Base-by-base conservation (phyloP, 75 land plant species). In the Picea sitchensis region DNA sequence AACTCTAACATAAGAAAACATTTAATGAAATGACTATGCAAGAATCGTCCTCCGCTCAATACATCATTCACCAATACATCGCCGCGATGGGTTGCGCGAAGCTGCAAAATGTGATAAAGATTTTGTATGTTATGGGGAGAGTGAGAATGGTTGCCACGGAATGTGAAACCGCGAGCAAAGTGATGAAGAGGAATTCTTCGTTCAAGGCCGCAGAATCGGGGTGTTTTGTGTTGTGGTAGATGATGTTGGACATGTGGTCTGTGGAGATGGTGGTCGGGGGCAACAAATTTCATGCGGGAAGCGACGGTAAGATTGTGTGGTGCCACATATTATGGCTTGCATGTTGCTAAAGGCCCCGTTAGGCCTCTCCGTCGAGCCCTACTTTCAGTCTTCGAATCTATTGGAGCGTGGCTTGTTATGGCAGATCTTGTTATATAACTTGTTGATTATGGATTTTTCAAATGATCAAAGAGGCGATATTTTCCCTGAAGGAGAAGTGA, bases 311-410 rank as follows among this genome's bases (percentile, higher is more conserved):
- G 69, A 78, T 83, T 12, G 93, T 91, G 14, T 93, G 95, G 95
- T 78, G 95, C 21, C 93, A 93, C 68, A 87, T 83, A 3, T 86
- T 93, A 20, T 93, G 95, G 95, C 87, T 93, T 13, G 95, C 88
- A 89, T 61, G 91, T 88, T 7, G 91, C 93, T 64, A 91, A 87
- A 76, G 95, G 95, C 32, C 93, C 95, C 1, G 88, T 84, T 36
- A 81, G 95, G 14, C 91, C 93, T 11, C 90, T 93, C 0, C 91
- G 91, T 8, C 88, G 95, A 68, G 83, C 85, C 31, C 85, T 91
- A 11, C 95, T 26, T 26, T 26, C 26, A 26, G 26, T 26, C 0
- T 26, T 26, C 0, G 26, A 26, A 26, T 26, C 26, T 26, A 26
- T 26, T 26, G 26, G 26, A 26, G 26, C 26, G 26, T 26, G 26